These are phyloP conservation scores for Hyaloscypha hepaticicola DNA, from an alignment of 495 filamentous ascomycete genomes.

Conservation along the genomic window DNA sequence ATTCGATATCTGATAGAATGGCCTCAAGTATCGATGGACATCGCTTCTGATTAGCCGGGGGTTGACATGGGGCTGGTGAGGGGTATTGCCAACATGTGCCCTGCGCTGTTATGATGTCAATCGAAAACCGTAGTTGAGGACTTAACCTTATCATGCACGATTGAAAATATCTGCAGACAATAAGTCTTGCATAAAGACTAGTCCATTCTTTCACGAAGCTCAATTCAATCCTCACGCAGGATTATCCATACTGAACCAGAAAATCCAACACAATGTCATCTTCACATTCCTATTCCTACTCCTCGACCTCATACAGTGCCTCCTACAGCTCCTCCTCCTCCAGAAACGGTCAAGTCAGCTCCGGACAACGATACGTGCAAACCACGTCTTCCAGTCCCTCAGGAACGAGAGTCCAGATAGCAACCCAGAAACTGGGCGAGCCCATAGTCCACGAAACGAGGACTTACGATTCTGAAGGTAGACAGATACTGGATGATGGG, in stretches of 20 bases:
- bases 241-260: background rate
- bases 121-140: background rate
- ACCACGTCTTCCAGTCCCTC: constrained; percentile 9
- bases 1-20: background rate
- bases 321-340: constrained; percentile 10
- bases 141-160: background rate
- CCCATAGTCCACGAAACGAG: constrained; percentile 9
- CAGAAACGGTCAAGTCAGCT: background rate
- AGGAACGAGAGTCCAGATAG: constrained; percentile 2
- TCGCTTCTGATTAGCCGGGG: background rate
- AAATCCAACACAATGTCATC: constrained; percentile 8
- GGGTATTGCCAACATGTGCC: background rate
- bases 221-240: background rate
- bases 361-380: constrained; percentile 11
- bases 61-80: background rate
- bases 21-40: background rate
- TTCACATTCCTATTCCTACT: constrained; percentile 9
- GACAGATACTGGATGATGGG: constrained; percentile 10
- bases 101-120: background rate
- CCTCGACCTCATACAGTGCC: background rate
- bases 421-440: constrained; percentile 13
- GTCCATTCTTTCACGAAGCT: background rate
- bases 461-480: constrained; percentile 7
- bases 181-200: background rate
- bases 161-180: background rate